phyloP scores from a whole-genome alignment of 345 rosid genomes.

The Mallotus nudiflorus region DNA sequence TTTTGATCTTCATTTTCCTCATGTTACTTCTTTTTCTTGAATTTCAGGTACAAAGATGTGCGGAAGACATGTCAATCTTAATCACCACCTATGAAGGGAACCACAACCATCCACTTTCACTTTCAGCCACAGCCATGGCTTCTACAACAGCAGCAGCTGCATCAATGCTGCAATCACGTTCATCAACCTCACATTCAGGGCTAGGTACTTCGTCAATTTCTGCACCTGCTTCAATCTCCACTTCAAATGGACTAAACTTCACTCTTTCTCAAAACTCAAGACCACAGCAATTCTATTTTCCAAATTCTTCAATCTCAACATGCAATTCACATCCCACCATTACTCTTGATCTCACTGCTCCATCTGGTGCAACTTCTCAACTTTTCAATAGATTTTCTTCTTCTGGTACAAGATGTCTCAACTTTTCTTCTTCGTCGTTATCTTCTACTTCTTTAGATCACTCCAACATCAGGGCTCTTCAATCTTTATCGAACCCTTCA shows the following conservation, averaged over 20 bases:
- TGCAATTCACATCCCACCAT: constrained; percentile 57
- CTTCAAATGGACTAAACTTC: constrained; percentile 46
- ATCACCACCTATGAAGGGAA: constrained; percentile 80
- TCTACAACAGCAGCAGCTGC: constrained; percentile 81
- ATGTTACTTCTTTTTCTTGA: too few relatives aligned
- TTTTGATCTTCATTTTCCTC: too few relatives aligned
- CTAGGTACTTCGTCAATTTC: not conserved
- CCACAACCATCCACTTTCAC: constrained; percentile 70
- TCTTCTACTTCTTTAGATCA: too few relatives aligned
- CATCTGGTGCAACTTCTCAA: too few relatives aligned
- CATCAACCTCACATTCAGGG: constrained; percentile 43
- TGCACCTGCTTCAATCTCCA: constrained; percentile 11
- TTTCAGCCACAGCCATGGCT: constrained; percentile 79
- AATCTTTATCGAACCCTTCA: constrained; percentile 33
- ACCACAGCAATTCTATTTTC: constrained; percentile 43
- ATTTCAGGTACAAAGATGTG: constrained; percentile 72
- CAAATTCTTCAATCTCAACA: constrained; percentile 31
- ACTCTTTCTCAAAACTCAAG: constrained; percentile 46
- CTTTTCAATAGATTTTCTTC: constrained; percentile 37
- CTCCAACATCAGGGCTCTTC: not conserved
- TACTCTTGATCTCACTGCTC: constrained; percentile 70
- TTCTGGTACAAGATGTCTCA: constrained; percentile 41
- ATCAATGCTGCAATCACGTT: constrained; percentile 67
- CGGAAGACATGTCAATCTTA: constrained; percentile 63
- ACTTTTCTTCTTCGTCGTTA: constrained; percentile 36